Base-by-base conservation (phyloP, 345 rosid genomes). In the Pistacia atlantica region DNA sequence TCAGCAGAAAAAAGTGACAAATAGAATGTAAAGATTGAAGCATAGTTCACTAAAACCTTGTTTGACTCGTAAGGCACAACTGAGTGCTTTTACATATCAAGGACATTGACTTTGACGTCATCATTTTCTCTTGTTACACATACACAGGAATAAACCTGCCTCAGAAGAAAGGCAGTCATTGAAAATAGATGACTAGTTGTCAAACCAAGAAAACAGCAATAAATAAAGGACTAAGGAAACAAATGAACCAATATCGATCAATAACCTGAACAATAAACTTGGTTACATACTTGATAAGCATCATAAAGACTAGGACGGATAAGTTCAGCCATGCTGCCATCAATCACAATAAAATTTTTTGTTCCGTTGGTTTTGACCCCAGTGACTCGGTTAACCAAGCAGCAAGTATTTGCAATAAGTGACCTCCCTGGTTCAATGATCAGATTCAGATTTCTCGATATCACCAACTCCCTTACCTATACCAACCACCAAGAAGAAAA, bases 261-360 rank as follows among this genome's bases (percentile, higher is more conserved):
- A 59, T 4, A 71, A 75, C 73, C 68, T 55, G 71, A 4, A 35
- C 74, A 18, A 35, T 80, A 51, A 71, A 49, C 33, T 18, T 5
- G 3, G n/a, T 12, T 18, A 76, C 84, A 83, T 80, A 96, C 99
- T 84, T 96, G 98, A 80, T 96, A 96, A 46, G 99, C 98, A 80
- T 80, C 98, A 74, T 96, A 96, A 37, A 96, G 98, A 87, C 98
- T 96, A 8, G 97, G 99, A 64, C 98, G 98, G 81, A 97, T 97
- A 42, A 94, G 97, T 78, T 97, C 98, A 64, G 97, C 94, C 97
- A 94, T 96, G 87, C 99, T 97, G 63, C 99, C 98, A 85, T 97
- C 98, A 59, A 94, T 90, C 67, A 97, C 98, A 35, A 97, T 78
- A 74, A 97, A 91, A 76, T 91, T 92, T 81, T 94, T 97, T 33